Conservation (phyloP, 352 stramenopile species). For the Lagenidium sp. region DNA sequence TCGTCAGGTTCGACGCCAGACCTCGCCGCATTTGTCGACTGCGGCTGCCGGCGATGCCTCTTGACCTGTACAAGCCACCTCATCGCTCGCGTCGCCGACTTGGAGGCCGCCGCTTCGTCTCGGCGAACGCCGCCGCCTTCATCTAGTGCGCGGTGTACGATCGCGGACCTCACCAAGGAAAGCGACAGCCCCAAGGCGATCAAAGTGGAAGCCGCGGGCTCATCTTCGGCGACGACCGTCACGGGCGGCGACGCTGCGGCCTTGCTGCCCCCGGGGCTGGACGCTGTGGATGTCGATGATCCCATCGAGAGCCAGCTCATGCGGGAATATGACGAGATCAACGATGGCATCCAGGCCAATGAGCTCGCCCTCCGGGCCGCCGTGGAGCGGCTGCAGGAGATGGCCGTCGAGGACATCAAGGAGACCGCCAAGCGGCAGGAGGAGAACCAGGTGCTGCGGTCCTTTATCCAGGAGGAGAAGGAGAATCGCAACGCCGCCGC, state of each 20-base stretch:
- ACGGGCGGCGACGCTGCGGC: too few relatives aligned
- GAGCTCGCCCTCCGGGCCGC: conserved; percentile 22
- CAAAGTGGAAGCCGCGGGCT: too few relatives aligned
- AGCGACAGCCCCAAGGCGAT: too few relatives aligned
- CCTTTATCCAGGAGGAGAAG: conserved; percentile 21
- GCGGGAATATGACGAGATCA: conserved; percentile 8
- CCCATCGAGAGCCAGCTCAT: conserved; percentile 9
- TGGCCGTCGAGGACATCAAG: conserved; percentile 14
- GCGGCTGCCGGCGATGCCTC: conserved; percentile 12
- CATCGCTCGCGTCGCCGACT: neutral
- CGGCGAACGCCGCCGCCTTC: too few relatives aligned
- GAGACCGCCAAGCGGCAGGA: conserved; percentile 18
- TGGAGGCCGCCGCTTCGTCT: too few relatives aligned
- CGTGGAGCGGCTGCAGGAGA: conserved; percentile 14
- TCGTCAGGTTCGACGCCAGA: too few relatives aligned
- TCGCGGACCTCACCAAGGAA: too few relatives aligned
- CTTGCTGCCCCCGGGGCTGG: too few relatives aligned
- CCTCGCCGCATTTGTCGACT: conserved; percentile 9
- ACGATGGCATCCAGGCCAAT: conserved; percentile 12
- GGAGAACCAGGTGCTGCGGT: conserved; percentile 26
- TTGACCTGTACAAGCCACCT: conserved; percentile 11
- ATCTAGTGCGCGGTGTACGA: too few relatives aligned
- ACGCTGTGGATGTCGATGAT: too few relatives aligned
- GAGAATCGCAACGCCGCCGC: conserved; percentile 25
- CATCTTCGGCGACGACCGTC: too few relatives aligned